Evolutionary conservation across 208 protist species (phyloP).

Genomic region (Spironucleus salmonicida): DNA sequence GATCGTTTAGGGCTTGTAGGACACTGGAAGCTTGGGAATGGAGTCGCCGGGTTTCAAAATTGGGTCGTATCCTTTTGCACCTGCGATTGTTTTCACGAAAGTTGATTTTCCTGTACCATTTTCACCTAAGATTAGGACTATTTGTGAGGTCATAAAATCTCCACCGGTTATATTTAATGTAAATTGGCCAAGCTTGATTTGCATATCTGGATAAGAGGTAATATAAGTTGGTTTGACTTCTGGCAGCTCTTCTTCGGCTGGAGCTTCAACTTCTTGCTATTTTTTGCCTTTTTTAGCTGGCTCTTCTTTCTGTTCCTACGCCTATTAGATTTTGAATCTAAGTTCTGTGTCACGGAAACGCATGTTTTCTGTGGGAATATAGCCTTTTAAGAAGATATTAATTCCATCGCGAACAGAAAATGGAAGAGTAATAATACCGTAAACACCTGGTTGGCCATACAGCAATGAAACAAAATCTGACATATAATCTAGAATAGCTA

Average conservation of each 20-base stretch:
- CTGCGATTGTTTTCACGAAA: conserved; percentile 91
- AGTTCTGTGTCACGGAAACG: conserved; percentile 90
- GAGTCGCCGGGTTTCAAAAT: background rate
- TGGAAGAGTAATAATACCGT: conserved; percentile 97
- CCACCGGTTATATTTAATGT: conserved; percentile 72
- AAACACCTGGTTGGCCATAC: conserved; percentile 93
- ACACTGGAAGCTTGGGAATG: conserved; percentile 83
- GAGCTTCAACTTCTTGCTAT: background rate
- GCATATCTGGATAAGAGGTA: conserved; percentile 85
- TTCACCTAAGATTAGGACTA: conserved; percentile 95
- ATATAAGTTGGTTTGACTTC: conserved; percentile 31
- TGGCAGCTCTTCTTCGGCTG: conserved; percentile 39
- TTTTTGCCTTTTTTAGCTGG: conserved; percentile 42
- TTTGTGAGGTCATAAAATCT: conserved; percentile 89
- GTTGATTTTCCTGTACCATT: conserved; percentile 99
- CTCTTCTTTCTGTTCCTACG: conserved; percentile 44
- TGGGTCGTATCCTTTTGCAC: conserved; percentile 50
- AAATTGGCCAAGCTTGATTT: conserved; percentile 73
- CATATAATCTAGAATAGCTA: conserved; percentile 96
- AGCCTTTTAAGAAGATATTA: conserved; percentile 98
- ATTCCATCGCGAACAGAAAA: conserved; percentile 97
- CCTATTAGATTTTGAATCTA: conserved; percentile 65
- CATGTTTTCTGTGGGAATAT: conserved; percentile 97
- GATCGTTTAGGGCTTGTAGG: conserved; percentile 99
- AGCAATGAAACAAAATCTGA: conserved; percentile 96